A percentile compares a stretch with the other conserved stretches of the same genome.
phyloP scores from a whole-genome alignment of 192 early-diverging fungal genomes.

The Ambispora gerdemannii region DNA sequence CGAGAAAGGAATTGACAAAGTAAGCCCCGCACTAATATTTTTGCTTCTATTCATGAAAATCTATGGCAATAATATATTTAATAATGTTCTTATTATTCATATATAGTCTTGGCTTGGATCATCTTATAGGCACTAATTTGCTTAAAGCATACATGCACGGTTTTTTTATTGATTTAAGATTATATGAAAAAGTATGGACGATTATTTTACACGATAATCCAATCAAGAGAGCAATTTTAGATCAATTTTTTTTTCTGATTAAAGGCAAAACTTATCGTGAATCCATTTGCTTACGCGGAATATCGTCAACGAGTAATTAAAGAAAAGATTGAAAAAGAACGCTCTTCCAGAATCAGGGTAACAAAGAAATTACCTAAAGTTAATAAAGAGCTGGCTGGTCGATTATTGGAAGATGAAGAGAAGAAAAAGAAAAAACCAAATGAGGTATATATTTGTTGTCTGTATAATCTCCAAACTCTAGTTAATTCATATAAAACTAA shows the following conservation, averaged over 20 bases:
- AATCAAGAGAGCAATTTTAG: too few relatives aligned
- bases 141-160: conserved; percentile 99
- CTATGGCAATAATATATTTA: not conserved
- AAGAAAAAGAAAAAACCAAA: conserved; percentile 43
- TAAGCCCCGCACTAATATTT: conserved; percentile 11
- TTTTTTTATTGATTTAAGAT: conserved; percentile 92
- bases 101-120: conserved; percentile 77
- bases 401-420: conserved; percentile 52
- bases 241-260: not conserved
- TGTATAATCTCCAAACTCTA: conserved; percentile 34
- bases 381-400: conserved; percentile 81
- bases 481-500: too few relatives aligned
- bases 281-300: conserved; percentile 95
- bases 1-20: conserved; percentile 77
- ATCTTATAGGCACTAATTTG: conserved; percentile 87
- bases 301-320: conserved; percentile 75
- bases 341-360: conserved; percentile 83
- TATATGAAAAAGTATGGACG: conserved; percentile 76
- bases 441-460: conserved; percentile 29
- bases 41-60: not conserved
- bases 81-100: not conserved
- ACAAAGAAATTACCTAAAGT: conserved; percentile 87
- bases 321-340: conserved; percentile 80
- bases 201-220: too few relatives aligned
- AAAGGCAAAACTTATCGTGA: conserved; percentile 84